Evolutionary conservation across 441 rosid species (phyloP).

Genomic region (Gossypium davidsonii): DNA sequence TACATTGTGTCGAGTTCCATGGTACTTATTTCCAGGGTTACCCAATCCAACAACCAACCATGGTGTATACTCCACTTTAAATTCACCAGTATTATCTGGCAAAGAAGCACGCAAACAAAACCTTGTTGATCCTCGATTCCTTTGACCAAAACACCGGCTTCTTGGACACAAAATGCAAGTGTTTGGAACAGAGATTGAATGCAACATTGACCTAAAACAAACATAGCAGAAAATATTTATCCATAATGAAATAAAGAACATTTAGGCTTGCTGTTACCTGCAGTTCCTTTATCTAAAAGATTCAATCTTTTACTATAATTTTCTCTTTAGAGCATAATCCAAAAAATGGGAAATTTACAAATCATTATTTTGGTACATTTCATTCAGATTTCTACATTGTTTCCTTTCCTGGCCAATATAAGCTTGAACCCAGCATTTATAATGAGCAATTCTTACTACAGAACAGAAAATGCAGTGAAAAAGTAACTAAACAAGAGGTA

Average conservation of each 20-base stretch:
- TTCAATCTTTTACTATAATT: background rate
- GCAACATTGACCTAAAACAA: slow-evolving; percentile 56
- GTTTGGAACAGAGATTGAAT: slow-evolving; percentile 46
- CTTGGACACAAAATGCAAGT: slow-evolving; percentile 32
- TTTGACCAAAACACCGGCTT: slow-evolving; percentile 27
- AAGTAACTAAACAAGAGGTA: background rate
- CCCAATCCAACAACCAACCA: slow-evolving; percentile 93
- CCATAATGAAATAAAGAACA: background rate
- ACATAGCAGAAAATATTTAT: background rate
- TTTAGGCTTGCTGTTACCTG: background rate
- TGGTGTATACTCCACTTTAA: slow-evolving; percentile 75
- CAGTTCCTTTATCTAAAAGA: background rate
- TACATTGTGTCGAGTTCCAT: slow-evolving; percentile 95
- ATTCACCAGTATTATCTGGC: slow-evolving; percentile 32
- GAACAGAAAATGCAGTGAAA: slow-evolving; percentile 3
- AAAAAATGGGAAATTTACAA: background rate
- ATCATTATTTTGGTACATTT: background rate
- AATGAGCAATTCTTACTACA: background rate
- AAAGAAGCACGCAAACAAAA: slow-evolving; percentile 37
- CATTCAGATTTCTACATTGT: background rate
- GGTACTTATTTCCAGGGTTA: slow-evolving; percentile 90
- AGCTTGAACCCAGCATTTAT: background rate
- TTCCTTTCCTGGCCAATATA: background rate
- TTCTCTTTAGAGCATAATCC: background rate
- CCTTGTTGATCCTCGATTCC: slow-evolving; percentile 24